These are phyloP conservation scores for Lentinula boryana DNA, from an alignment of 768 basidiomycete genomes.

Conservation along the genomic window DNA sequence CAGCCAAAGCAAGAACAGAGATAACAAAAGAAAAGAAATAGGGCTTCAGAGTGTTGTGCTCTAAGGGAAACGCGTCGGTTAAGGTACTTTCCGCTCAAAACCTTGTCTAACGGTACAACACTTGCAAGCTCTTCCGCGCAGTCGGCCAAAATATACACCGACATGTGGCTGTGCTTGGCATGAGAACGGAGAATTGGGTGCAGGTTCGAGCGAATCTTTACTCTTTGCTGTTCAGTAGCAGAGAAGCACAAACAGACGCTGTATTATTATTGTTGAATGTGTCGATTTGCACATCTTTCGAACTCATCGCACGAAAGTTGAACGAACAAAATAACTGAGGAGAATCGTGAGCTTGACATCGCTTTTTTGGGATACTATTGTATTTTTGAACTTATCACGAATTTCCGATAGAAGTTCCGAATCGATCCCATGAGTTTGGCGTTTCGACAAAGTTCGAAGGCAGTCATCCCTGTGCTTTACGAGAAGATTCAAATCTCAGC, in stretches of 20 bases:
- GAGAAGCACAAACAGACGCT: background rate
- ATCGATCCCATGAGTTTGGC: background rate
- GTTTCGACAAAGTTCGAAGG: background rate
- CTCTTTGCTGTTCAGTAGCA: background rate
- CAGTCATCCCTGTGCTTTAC: constrained; percentile 5
- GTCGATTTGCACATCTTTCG: background rate
- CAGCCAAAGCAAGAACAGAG: background rate
- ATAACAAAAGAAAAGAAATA: background rate
- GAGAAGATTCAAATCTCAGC: background rate
- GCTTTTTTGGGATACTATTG: background rate
- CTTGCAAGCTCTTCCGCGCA: background rate
- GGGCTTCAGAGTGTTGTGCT: background rate
- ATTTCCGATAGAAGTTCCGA: constrained; percentile 5
- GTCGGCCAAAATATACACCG: background rate
- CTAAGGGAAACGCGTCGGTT: background rate
- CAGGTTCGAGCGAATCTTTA: background rate
- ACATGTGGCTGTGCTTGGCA: background rate
- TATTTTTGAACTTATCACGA: constrained; percentile 1
- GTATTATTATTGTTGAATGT: background rate
- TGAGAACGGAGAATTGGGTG: background rate
- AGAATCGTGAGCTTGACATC: background rate
- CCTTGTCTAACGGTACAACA: background rate
- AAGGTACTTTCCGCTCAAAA: background rate
- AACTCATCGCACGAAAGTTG: background rate
- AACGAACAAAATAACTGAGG: background rate